Conservation (phyloP, 495 filamentous ascomycete genomes). For the Lindgomyces ingoldianus region DNA sequence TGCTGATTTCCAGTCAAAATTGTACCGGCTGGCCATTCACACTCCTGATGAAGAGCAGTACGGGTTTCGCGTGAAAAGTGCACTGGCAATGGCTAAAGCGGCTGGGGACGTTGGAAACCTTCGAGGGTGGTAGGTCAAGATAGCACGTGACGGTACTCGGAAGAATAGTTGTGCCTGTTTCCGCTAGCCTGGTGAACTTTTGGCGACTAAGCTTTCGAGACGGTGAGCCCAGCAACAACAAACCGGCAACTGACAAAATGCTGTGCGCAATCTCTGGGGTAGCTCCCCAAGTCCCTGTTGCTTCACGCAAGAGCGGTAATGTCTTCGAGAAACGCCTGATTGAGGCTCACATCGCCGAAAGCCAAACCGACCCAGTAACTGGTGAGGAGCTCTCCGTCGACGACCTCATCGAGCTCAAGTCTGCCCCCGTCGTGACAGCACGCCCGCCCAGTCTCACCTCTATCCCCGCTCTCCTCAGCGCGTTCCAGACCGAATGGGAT, state of each 20-base stretch:
- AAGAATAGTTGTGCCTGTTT: neutral
- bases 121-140: neutral
- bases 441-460: constrained; percentile 94
- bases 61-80: too few relatives aligned
- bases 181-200: neutral
- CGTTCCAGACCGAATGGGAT: constrained; percentile 99
- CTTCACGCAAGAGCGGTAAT: constrained; percentile 87
- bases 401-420: constrained; percentile 85
- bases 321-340: constrained; percentile 94
- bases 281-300: constrained; percentile 90
- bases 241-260: constrained; percentile 12
- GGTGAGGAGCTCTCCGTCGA: constrained; percentile 83
- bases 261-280: constrained; percentile 82
- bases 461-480: constrained; percentile 89
- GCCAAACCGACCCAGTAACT: constrained; percentile 91
- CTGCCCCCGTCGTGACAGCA: constrained; percentile 76
- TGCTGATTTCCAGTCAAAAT: constrained; percentile 68
- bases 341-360: constrained; percentile 90
- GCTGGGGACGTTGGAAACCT: too few relatives aligned
- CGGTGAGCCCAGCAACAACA: neutral
- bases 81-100: too few relatives aligned
- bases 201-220: neutral
- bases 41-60: too few relatives aligned
- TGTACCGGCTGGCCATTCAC: constrained; percentile 53
- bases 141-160: neutral